phyloP scores from a whole-genome alignment of 768 basidiomycete species.

The Auriculariales sp. region DNA sequence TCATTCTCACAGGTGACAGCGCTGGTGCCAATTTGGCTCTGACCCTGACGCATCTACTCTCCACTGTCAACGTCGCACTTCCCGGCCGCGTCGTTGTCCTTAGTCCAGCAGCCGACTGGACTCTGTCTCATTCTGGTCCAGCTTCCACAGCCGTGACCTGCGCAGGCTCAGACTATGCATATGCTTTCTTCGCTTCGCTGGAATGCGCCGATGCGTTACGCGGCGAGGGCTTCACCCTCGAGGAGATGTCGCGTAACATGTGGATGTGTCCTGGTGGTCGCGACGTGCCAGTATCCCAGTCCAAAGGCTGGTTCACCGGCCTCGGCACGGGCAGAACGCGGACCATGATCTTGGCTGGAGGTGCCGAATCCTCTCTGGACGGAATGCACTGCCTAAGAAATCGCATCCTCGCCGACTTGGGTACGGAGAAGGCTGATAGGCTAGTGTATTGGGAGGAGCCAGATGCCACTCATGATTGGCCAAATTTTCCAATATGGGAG shows the following conservation, averaged over 20 bases:
- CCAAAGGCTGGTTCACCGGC: background rate
- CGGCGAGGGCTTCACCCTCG: background rate
- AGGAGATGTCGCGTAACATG: background rate
- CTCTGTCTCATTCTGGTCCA: slow-evolving; percentile 15
- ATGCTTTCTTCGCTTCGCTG: background rate
- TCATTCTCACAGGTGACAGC: slow-evolving; percentile 61
- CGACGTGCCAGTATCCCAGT: background rate
- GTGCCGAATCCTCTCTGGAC: background rate
- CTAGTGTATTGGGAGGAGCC: background rate
- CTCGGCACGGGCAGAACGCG: no score
- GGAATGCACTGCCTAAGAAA: background rate
- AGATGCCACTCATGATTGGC: background rate
- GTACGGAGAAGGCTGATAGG: background rate
- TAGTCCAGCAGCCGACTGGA: slow-evolving; percentile 42
- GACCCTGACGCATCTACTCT: slow-evolving; percentile 46
- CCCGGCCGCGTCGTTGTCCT: slow-evolving; percentile 36
- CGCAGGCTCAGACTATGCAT: background rate
- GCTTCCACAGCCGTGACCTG: background rate
- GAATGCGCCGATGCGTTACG: background rate
- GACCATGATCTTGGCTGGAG: background rate
- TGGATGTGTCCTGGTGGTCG: background rate
- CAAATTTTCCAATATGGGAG: background rate
- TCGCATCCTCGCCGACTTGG: no score
- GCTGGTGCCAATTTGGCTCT: slow-evolving; percentile 64
- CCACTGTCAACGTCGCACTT: slow-evolving; percentile 28